phyloP scores from a whole-genome alignment of 2,329 filamentous ascomycete species.

The Botrytis elliptica region DNA sequence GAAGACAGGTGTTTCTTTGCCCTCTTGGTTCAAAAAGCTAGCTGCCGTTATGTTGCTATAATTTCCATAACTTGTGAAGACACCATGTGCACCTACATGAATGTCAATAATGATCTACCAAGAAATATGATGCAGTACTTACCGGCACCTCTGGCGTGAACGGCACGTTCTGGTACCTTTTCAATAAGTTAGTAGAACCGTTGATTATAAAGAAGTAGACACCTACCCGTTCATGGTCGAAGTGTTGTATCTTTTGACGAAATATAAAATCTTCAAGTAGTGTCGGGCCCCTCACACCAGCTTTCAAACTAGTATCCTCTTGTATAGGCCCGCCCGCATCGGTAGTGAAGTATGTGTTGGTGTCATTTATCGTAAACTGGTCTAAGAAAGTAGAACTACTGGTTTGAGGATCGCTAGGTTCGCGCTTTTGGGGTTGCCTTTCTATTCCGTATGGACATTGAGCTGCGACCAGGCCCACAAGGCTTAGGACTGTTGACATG shows the following conservation, averaged over 20 bases:
- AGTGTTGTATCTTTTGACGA: slow-evolving; percentile 68
- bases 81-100: slow-evolving; percentile 65
- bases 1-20: slow-evolving; percentile 62
- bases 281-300: slow-evolving; percentile 65
- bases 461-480: background rate
- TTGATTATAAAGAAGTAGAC: slow-evolving; percentile 4
- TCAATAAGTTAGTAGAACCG: background rate
- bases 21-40: slow-evolving; percentile 57
- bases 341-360: slow-evolving; percentile 57
- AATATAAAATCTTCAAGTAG: slow-evolving; percentile 72
- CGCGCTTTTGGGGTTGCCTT: background rate
- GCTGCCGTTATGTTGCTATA: slow-evolving; percentile 68
- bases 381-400: slow-evolving; percentile 35
- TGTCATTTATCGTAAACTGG: slow-evolving; percentile 52
- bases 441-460: slow-evolving; percentile 12
- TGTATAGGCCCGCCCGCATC: slow-evolving; percentile 67
- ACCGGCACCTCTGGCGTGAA: slow-evolving; percentile 57
- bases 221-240: slow-evolving; percentile 67
- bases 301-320: slow-evolving; percentile 65
- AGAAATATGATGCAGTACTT: background rate
- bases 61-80: slow-evolving; percentile 66
- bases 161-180: slow-evolving; percentile 60
- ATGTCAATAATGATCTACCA: background rate
- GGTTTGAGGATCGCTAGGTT: background rate
- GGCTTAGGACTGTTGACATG: background rate